These are phyloP conservation scores for Vitis amurensis DNA, from an alignment of 164 flowering plant genomes.

Conservation along the genomic window DNA sequence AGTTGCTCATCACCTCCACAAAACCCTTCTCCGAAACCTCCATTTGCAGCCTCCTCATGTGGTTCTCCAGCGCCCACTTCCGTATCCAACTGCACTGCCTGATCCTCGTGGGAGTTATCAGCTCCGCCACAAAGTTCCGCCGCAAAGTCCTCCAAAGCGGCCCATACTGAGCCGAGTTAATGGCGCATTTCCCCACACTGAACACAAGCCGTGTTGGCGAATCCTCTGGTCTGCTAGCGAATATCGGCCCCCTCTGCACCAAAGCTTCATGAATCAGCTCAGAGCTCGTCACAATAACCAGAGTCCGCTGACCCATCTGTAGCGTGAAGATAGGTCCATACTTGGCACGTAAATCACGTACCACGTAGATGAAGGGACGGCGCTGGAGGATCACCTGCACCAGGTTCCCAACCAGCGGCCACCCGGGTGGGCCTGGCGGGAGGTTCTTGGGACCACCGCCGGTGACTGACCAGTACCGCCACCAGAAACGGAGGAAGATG, in stretches of 20 bases:
- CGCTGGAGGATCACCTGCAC: constrained; percentile 69
- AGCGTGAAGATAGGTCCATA: constrained; percentile 91
- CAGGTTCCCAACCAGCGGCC: constrained; percentile 87
- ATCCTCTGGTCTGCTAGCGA: constrained; percentile 81
- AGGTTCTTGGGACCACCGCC: constrained; percentile 47
- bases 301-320: constrained; percentile 87
- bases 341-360: constrained; percentile 59
- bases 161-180: constrained; percentile 92
- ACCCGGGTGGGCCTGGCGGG: constrained; percentile 89
- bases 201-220: constrained; percentile 74
- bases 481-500: constrained; percentile 48
- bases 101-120: constrained; percentile 60
- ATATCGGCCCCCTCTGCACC: constrained; percentile 61
- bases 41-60: constrained; percentile 45
- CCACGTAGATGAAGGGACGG: constrained; percentile 64
- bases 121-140: constrained; percentile 78
- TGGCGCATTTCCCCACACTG: constrained; percentile 81
- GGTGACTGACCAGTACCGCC: constrained; percentile 47
- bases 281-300: constrained; percentile 63
- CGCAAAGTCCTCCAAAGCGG: constrained; percentile 80
- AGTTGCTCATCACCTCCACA: constrained; percentile 77
- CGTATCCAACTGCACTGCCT: constrained; percentile 75
- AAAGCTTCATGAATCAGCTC: constrained; percentile 87
- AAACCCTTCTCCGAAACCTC: constrained; percentile 43
- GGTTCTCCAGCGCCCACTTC: constrained; percentile 67